Base-by-base conservation (phyloP, 2,329 filamentous ascomycete species). In the Claviceps paspali region DNA sequence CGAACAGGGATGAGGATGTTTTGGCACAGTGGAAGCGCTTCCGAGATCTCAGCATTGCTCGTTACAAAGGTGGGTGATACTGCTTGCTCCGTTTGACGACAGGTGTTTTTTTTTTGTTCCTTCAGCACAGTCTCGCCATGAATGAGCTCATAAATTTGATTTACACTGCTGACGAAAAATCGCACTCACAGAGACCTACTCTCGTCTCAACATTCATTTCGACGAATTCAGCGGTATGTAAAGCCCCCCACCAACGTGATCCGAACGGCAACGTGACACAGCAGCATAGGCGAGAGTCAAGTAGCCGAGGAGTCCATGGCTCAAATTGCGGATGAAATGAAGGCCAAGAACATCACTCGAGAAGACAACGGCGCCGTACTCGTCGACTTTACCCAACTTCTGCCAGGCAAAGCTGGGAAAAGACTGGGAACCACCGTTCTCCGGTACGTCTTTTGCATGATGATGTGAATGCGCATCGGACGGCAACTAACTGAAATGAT, bases 301-400 rank as follows among this genome's bases (percentile, higher is more conserved):
- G 79, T 86, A 2, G 66, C 67, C 1, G 70, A 77, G 51, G 68
- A 72, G 11, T 68, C 69, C 28, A 85, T 87, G 76, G 67, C 71
- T 32, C 63, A 67, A 40, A 65, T 77, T 0, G 75, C 75, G 23
- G 61, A 71, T 47, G 62, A 70, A 45, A 65, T 87, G 56, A 67
- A 68, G 40, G 71, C 79, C 14, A 77, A 72, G 55, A 66, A 67
- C 0, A 66, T 87, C 23, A 73, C 73, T 2, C 71, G 81, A 49
- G 75, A 82, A 52, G 76, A 77, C 19, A 68, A 81, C n/a, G 79
- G 80, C 29, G 79, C 81, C 33, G 68, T 76, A 47, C 71, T 86
- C 39, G 68, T 87, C 39, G 75, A 86, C 55, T 83, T 86, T 51
- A 63, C 69, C 37, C 76, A 80, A 52, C 72, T 79, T 41, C 65